These are phyloP conservation scores for Trifolium repens DNA, from an alignment of 306 rosid species.

Conservation along the genomic window DNA sequence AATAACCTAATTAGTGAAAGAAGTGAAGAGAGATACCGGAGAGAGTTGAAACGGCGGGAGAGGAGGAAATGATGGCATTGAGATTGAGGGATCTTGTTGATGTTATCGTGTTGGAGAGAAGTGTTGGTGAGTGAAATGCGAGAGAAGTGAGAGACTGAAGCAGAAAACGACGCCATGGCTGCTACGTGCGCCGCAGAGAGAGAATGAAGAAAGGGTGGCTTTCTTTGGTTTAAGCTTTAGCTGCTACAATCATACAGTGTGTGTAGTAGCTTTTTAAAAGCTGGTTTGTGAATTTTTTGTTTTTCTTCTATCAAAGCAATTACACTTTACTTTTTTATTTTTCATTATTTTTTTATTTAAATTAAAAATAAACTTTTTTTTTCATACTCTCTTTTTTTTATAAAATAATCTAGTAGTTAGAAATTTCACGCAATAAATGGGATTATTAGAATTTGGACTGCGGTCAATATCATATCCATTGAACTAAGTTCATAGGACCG, in stretches of 20 bases:
- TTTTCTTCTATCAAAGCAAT: no score
- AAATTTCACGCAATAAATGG: no score
- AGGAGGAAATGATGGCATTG: slow-evolving; percentile 47
- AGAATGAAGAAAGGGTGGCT: neutral
- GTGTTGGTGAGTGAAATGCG: slow-evolving; percentile 27
- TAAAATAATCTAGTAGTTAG: no score
- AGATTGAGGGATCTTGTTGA: slow-evolving; percentile 32
- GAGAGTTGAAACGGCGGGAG: slow-evolving; percentile 36
- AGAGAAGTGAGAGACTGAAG: slow-evolving; percentile 42
- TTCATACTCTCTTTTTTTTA: no score
- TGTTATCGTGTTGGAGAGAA: neutral
- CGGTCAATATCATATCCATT: no score
- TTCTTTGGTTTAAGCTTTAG: neutral
- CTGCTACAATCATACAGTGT: neutral
- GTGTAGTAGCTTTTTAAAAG: neutral
- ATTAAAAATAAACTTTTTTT: no score
- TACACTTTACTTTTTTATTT: no score
- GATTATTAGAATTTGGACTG: no score
- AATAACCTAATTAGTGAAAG: neutral
- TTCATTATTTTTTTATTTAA: no score
- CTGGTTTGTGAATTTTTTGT: neutral
- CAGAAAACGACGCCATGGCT: slow-evolving; percentile 53
- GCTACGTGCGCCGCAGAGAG: slow-evolving; percentile 29
- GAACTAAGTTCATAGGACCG: no score
- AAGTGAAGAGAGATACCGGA: slow-evolving; percentile 40